Base-by-base conservation (phyloP, 129 eudicot genomes). In the Glebionis coronaria region DNA sequence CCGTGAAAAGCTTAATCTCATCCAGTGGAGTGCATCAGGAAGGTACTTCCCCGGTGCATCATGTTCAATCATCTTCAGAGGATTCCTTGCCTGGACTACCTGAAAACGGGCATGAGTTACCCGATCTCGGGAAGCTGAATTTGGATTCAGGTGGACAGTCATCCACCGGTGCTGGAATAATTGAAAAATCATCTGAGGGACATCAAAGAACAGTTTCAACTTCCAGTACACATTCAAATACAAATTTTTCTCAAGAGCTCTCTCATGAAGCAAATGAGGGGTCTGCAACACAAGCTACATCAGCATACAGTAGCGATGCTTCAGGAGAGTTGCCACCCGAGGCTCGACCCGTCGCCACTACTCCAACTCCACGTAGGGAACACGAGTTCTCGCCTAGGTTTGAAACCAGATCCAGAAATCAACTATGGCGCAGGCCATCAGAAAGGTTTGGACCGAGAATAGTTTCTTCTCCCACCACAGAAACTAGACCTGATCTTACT, bases 341-440 rank as follows among this genome's bases (percentile, higher is more conserved):
- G 67, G 73, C 88, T 28, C 86, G 63, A 56, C 74, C 85, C 52
- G 69, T 84, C 66, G 67, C 81, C 49, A 75, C 75, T 35, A 70
- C 78, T 35, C 76, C 69, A 25, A 60, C 74, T 23, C 40, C 84
- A 44, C 84, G 63, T 44, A 73, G 93, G 63, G 99, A 84, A 18
- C 80, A 85, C 1, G 88, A 82, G 55, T 72, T 70, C 73, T 80
- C 84, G 9, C 79, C 89, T 25, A 77, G 91, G 68, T 80, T 80
- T 23, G 89, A 80, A 60, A 71, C 83, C 38, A 65, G 87, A 68
- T 56, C 80, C 65, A 78, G 94, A 59, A 75, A 71, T 62, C 90
- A 66, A 63, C 31, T 85, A 19, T 85, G 96, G 90, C 85, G 87
- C 25, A 77, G 90, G 50, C 90, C 95, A 11, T 81, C 94, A 3